Evolutionary conservation across 1,284 basidiomycete genomes (phyloP).

Genomic region (Irpex rosettiformis): DNA sequence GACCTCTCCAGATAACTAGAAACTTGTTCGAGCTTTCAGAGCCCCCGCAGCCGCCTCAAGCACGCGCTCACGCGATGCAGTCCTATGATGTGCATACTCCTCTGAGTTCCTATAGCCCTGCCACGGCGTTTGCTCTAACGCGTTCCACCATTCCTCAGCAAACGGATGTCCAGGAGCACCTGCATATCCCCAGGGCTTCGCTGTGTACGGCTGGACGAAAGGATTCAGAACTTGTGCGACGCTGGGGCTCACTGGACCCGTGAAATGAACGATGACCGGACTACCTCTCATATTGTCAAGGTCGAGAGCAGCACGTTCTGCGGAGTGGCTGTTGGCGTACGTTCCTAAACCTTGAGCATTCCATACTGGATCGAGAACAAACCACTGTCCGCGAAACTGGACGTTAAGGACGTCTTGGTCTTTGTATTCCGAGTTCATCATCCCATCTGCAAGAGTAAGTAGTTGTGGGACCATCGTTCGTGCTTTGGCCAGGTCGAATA

Average conservation of each 20-base stretch:
- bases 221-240: slow-evolving; percentile 45
- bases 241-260: slow-evolving; percentile 48
- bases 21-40: not conserved
- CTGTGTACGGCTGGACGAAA: slow-evolving; percentile 47
- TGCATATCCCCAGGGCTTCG: slow-evolving; percentile 58
- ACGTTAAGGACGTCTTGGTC: slow-evolving; percentile 53
- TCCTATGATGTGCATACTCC: slow-evolving; percentile 22
- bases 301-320: slow-evolving; percentile 32
- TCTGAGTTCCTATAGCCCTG: slow-evolving; percentile 30
- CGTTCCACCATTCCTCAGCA: slow-evolving; percentile 44
- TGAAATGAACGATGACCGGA: slow-evolving; percentile 53
- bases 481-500: slow-evolving; percentile 43
- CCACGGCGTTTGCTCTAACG: slow-evolving; percentile 42
- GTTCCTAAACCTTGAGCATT: slow-evolving; percentile 58
- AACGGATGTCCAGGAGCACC: slow-evolving; percentile 51
- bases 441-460: slow-evolving; percentile 22
- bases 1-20: too few species aligned
- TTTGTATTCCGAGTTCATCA: slow-evolving; percentile 30
- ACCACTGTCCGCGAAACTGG: slow-evolving; percentile 43
- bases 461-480: slow-evolving; percentile 29
- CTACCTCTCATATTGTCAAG: slow-evolving; percentile 33
- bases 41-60: slow-evolving; percentile 5
- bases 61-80: slow-evolving; percentile 18
- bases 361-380: slow-evolving; percentile 39
- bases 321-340: slow-evolving; percentile 37